phyloP scores from a whole-genome alignment of 164 flowering plant species.

The Umbellularia californica region DNA sequence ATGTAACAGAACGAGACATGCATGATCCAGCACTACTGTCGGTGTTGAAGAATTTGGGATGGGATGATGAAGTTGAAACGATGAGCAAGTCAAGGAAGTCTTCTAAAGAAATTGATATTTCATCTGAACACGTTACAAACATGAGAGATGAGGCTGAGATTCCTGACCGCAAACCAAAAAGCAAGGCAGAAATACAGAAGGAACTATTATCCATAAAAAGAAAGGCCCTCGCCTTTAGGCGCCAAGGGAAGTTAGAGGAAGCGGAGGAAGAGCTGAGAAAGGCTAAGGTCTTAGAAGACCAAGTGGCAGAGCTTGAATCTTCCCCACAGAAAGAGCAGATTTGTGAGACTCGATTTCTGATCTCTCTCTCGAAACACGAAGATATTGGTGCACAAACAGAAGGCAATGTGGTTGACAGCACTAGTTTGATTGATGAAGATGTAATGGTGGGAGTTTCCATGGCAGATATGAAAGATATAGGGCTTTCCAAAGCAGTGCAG shows the following conservation, averaged over 20 bases:
- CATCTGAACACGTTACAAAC: conserved; percentile 4
- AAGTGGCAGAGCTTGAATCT: conserved; percentile 60
- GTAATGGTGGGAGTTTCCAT: no score
- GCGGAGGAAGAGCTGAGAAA: conserved; percentile 66
- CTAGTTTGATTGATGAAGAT: no score
- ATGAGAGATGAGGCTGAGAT: conserved; percentile 9
- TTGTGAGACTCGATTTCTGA: conserved; percentile 3
- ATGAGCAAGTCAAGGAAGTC: conserved; percentile 15
- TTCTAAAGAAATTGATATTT: conserved; percentile 14
- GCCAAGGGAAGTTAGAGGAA: conserved; percentile 69
- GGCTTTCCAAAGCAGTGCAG: no score
- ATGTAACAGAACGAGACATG: conserved; percentile 80
- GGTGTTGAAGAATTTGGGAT: conserved; percentile 59
- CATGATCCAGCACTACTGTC: conserved; percentile 69
- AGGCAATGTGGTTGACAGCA: background rate
- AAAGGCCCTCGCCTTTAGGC: conserved; percentile 72
- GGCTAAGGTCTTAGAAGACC: conserved; percentile 60
- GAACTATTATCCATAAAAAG: conserved; percentile 77
- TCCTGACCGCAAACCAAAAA: conserved; percentile 31
- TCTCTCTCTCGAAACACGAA: background rate
- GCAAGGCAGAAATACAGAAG: conserved; percentile 72
- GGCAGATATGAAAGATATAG: no score
- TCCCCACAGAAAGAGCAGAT: conserved; percentile 21
- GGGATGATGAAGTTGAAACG: conserved; percentile 50
- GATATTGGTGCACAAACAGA: background rate